Evolutionary conservation across 768 basidiomycete species (phyloP).

Genomic region (Kwoniella sp.): DNA sequence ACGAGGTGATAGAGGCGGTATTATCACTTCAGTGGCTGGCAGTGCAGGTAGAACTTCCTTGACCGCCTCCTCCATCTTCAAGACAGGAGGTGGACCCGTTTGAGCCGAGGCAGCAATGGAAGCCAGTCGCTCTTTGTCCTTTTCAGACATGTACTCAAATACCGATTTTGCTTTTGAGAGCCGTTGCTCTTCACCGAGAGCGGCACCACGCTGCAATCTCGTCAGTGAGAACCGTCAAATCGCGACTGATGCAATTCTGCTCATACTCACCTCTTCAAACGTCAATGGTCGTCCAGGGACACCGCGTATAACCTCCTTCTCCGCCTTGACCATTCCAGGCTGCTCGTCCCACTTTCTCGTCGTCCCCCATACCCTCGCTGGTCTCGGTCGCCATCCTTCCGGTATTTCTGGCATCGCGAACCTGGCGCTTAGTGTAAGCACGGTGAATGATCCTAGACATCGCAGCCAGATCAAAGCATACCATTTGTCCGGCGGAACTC

Average conservation of each 20-base stretch:
- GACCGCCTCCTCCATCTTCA: slow-evolving; percentile 49
- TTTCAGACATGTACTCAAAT: slow-evolving; percentile 89
- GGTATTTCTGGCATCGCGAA: slow-evolving; percentile 80
- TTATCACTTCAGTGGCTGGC: slow-evolving; percentile 52
- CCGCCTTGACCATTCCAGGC: slow-evolving; percentile 24
- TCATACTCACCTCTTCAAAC: slow-evolving; percentile 65
- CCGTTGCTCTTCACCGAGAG: slow-evolving; percentile 76
- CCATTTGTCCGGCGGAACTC: slow-evolving; percentile 49
- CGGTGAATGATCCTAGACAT: slow-evolving; percentile 8
- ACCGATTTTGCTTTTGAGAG: slow-evolving; percentile 58
- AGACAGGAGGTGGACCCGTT: slow-evolving; percentile 10
- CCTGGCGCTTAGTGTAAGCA: slow-evolving; percentile 53
- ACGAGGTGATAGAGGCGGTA: slow-evolving; percentile 67
- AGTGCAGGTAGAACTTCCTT: slow-evolving; percentile 23
- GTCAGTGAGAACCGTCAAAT: too few species aligned
- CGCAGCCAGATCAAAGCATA: slow-evolving; percentile 9
- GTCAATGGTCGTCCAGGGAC: slow-evolving; percentile 59
- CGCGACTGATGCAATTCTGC: background rate
- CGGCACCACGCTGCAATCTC: slow-evolving; percentile 81
- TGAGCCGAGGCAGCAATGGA: slow-evolving; percentile 26
- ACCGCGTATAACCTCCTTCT: slow-evolving; percentile 35
- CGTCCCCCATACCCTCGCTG: slow-evolving; percentile 65
- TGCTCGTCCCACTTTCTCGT: slow-evolving; percentile 42
- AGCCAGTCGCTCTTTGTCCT: slow-evolving; percentile 79
- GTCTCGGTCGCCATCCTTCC: slow-evolving; percentile 77